phyloP scores from a whole-genome alignment of 768 basidiomycete genomes.

The Collybia sordida region DNA sequence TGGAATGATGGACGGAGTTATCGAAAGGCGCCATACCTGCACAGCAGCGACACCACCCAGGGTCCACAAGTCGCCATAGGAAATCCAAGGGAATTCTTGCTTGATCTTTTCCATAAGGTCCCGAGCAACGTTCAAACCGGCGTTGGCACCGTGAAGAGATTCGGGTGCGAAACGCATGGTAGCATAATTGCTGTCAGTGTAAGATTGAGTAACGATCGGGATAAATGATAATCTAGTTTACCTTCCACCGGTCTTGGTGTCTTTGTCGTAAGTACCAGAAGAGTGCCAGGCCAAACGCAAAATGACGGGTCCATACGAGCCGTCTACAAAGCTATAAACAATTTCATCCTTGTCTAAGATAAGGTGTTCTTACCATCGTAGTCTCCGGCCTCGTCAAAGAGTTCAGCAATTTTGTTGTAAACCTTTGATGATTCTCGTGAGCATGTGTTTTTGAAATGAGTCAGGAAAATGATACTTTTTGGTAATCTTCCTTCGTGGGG shows the following conservation, averaged over 20 bases:
- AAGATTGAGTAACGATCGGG: constrained; percentile 3
- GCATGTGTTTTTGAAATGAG: background rate
- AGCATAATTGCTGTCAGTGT: constrained; percentile 77
- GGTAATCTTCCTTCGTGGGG: constrained; percentile 83
- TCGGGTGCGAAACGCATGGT: constrained; percentile 98
- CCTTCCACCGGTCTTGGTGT: constrained; percentile 78
- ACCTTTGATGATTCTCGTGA: constrained; percentile 50
- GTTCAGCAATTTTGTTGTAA: constrained; percentile 84
- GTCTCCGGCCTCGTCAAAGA: constrained; percentile 70
- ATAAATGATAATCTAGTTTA: constrained; percentile 17
- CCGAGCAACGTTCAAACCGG: constrained; percentile 80
- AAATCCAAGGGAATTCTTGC: constrained; percentile 88
- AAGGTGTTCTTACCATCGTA: constrained; percentile 71
- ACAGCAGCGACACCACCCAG: constrained; percentile 90
- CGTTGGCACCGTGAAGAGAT: constrained; percentile 79
- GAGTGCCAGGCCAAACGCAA: constrained; percentile 93
- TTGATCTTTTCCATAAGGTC: constrained; percentile 84
- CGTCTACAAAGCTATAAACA: constrained; percentile 48
- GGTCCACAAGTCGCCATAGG: constrained; percentile 96
- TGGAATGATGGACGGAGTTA: background rate
- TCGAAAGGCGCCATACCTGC: constrained; percentile 41
- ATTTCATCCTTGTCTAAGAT: constrained; percentile 2
- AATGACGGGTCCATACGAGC: constrained; percentile 84
- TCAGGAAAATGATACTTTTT: constrained; percentile 54
- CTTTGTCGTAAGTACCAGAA: constrained; percentile 92